Base-by-base conservation (phyloP, 495 filamentous ascomycete genomes). In the Aspergillus wentii region DNA sequence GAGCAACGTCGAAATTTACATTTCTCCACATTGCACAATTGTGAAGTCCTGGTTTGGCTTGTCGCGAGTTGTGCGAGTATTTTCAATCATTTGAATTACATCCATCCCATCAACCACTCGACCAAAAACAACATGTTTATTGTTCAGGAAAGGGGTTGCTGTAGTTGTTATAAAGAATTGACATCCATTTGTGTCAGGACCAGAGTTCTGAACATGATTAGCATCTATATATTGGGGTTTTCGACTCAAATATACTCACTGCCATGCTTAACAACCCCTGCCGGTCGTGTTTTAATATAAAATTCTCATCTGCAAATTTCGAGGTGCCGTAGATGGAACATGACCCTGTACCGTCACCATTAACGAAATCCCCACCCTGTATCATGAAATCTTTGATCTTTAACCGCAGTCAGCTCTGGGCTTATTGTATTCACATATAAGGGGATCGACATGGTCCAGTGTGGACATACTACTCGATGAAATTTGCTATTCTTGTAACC, bases 331-430 rank as follows among this genome's bases (percentile, higher is more conserved):
- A 95, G 55, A 95, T 95, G 36, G 75, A 83, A n/a, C 80, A 78
- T 25, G 79, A 85, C 3, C 92, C 92, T 2, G 84, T 94, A 9
- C 94, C 94, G 58, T 97, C 84, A 27, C 91, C 89, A 55, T 95
- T 86, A 40, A 96, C 60, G 65, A 98, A 97, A 62, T 98, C 94
- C 34, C 94, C 92, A 22, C 94, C 94, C 67, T 97, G 94, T 47
- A 86, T 75, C 90, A 98, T 96, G 62, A 97, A 97, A 48, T 89
- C 84, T 66, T 86, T 88, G 68, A 97, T 95, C 88, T 95, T 33
- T 17, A 19, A n/a, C 1, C 4, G 10, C 26, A 29, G 11, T 25
- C 11, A 11, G n/a, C n/a, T n/a, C n/a, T n/a, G n/a, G n/a, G n/a
- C n/a, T n/a, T n/a, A n/a, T n/a, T n/a, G n/a, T n/a, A n/a, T n/a